These are phyloP conservation scores for Ogataea naganishii DNA, from an alignment of 805 yeast genomes.

Conservation along the genomic window DNA sequence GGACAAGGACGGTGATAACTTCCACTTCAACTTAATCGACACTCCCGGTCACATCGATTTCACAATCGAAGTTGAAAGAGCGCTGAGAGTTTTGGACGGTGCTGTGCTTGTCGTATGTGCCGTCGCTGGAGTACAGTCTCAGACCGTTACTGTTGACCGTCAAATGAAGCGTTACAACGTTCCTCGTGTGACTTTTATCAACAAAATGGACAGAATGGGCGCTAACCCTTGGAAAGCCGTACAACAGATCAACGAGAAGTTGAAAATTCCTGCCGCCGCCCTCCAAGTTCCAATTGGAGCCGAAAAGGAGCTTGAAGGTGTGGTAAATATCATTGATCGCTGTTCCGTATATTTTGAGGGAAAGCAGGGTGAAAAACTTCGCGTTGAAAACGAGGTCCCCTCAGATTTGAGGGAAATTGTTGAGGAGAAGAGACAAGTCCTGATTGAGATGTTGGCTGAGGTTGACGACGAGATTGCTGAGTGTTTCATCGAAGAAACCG, in stretches of 20 bases:
- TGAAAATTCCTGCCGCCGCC: slow-evolving; percentile 94
- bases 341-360: slow-evolving; percentile 89
- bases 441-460: slow-evolving; percentile 94
- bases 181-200: slow-evolving; percentile 92
- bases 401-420: slow-evolving; percentile 72
- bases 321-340: slow-evolving; percentile 83
- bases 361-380: slow-evolving; percentile 74
- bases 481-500: slow-evolving; percentile 80
- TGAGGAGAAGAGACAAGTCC: slow-evolving; percentile 77
- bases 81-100: slow-evolving; percentile 95
- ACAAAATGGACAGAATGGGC: slow-evolving; percentile 99
- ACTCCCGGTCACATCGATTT: slow-evolving; percentile 99
- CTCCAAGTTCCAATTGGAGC: slow-evolving; percentile 97
- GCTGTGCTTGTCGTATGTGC: slow-evolving; percentile 98
- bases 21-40: slow-evolving; percentile 91
- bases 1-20: slow-evolving; percentile 62
- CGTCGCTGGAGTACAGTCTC: slow-evolving; percentile 96
- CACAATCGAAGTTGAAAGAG: slow-evolving; percentile 97
- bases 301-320: slow-evolving; percentile 79
- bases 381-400: slow-evolving; percentile 58
- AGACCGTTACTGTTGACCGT: slow-evolving; percentile 96
- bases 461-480: slow-evolving; percentile 98
- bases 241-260: slow-evolving; percentile 79
- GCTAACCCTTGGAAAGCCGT: slow-evolving; percentile 94
- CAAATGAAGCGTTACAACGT: slow-evolving; percentile 98